Percentiles rank a stretch among this genome's conserved stretches.
Conservation (phyloP, 108 stramenopile species). For the Nannochloropsis gaditana region DNA sequence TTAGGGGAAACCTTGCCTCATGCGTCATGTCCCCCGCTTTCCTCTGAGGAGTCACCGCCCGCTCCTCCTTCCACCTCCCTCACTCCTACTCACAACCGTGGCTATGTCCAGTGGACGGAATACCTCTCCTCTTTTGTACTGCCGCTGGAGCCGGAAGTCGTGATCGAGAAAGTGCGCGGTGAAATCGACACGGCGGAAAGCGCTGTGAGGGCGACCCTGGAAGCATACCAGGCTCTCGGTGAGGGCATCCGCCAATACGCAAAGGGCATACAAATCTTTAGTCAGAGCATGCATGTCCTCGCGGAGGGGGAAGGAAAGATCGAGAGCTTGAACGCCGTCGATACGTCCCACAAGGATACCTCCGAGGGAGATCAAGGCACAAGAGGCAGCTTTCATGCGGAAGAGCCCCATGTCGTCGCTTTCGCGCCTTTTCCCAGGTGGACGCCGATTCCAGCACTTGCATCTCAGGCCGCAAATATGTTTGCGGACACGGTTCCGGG, state of each 20-base stretch:
- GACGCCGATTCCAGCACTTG: background rate
- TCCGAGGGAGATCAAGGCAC: background rate
- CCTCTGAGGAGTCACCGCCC: background rate
- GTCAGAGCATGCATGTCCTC: background rate
- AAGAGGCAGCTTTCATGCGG: background rate
- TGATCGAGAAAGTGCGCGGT: background rate
- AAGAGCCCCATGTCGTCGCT: background rate
- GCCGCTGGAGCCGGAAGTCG: background rate
- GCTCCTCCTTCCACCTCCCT: background rate
- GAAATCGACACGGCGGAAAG: background rate
- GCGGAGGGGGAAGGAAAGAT: background rate
- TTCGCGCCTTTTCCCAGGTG: background rate
- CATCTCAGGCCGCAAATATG: background rate
- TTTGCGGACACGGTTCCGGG: background rate
- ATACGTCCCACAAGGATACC: background rate
- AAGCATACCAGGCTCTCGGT: background rate
- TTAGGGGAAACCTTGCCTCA: background rate
- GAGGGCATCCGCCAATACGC: background rate
- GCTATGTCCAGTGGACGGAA: constrained; percentile 6
- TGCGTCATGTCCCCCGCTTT: background rate
- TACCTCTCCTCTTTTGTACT: constrained; percentile 2
- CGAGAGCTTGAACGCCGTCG: background rate
- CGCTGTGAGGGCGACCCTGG: background rate
- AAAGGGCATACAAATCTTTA: background rate
- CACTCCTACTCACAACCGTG: background rate